Percentiles rank a stretch among this genome's conserved stretches.
phyloP scores from a whole-genome alignment of 2,329 filamentous ascomycete species.

The Fusarium sp. region DNA sequence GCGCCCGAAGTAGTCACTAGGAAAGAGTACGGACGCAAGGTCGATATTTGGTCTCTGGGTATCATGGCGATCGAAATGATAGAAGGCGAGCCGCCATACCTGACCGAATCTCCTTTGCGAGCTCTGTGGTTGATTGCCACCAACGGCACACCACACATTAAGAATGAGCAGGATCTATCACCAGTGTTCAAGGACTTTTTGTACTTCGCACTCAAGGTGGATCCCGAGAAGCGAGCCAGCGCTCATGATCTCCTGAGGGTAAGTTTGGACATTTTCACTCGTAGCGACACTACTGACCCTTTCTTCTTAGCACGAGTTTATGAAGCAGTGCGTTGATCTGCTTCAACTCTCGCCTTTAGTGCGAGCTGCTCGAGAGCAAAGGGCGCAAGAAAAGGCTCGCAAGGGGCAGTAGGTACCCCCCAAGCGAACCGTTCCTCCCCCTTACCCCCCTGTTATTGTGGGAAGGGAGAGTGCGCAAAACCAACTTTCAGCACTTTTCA shows the following conservation, averaged over 20 bases:
- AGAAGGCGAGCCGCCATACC: slow-evolving; percentile 95
- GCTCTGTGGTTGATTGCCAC: slow-evolving; percentile 97
- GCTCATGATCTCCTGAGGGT: slow-evolving; percentile 94
- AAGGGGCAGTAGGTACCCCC: slow-evolving; percentile 62
- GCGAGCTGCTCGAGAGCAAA: slow-evolving; percentile 83
- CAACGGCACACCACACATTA: slow-evolving; percentile 94
- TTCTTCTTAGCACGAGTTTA: slow-evolving; percentile 77
- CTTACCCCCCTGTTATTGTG: slow-evolving; percentile 6
- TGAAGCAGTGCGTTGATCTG: slow-evolving; percentile 80
- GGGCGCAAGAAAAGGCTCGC: slow-evolving; percentile 85
- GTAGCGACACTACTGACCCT: slow-evolving; percentile 33
- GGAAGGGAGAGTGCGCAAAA: slow-evolving; percentile 27
- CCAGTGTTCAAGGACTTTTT: slow-evolving; percentile 91
- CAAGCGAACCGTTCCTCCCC: slow-evolving; percentile 35
- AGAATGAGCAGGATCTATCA: slow-evolving; percentile 87
- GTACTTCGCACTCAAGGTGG: slow-evolving; percentile 92
- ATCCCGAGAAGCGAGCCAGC: slow-evolving; percentile 95
- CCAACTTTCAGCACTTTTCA: slow-evolving; percentile 36
- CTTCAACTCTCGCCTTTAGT: slow-evolving; percentile 87
- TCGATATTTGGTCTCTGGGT: slow-evolving; percentile 97
- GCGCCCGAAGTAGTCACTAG: slow-evolving; percentile 96
- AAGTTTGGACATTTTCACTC: slow-evolving; percentile 58
- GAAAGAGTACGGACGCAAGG: slow-evolving; percentile 98
- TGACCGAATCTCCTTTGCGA: slow-evolving; percentile 93
- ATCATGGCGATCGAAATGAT: slow-evolving; percentile 99